phyloP scores from a whole-genome alignment of 768 basidiomycete species.

The Dioszegia aurantiaca region DNA sequence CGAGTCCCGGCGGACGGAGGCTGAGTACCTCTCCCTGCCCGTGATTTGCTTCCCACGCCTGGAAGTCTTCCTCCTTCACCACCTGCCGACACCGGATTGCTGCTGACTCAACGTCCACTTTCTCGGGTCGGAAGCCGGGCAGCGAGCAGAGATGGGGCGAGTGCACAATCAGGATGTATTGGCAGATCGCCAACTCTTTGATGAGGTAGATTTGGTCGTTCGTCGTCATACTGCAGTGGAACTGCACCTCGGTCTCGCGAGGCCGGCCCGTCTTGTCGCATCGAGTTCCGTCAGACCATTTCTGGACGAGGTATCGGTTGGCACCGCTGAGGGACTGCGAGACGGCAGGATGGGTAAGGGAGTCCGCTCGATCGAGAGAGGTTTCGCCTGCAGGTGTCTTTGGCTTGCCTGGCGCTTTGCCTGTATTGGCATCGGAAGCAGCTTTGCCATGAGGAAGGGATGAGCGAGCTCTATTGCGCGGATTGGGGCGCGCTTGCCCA shows the following conservation, averaged over 20 bases:
- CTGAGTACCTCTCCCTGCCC: not conserved
- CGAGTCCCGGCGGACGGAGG: conserved; percentile 3
- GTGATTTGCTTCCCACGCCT: conserved; percentile 15
- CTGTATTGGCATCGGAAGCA: conserved; percentile 45
- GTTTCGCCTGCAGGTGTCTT: not conserved
- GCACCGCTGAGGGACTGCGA: conserved; percentile 37
- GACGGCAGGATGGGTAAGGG: conserved; percentile 42
- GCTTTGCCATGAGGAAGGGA: conserved; percentile 59
- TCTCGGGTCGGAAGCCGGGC: conserved; percentile 70
- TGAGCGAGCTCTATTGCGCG: conserved; percentile 54
- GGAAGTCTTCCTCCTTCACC: conserved; percentile 33
- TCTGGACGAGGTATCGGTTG: conserved; percentile 84
- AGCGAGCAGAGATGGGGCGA: conserved; percentile 91
- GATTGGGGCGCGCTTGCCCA: conserved; percentile 56
- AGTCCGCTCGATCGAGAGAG: conserved; percentile 60
- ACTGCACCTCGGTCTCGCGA: conserved; percentile 92
- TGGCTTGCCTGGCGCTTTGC: not conserved
- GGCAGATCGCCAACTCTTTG: conserved; percentile 89
- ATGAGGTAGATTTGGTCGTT: conserved; percentile 85
- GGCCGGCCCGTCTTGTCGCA: conserved; percentile 88
- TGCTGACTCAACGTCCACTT: conserved; percentile 28
- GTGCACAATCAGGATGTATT: conserved; percentile 89
- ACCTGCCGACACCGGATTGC: conserved; percentile 43
- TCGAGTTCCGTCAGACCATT: conserved; percentile 63
- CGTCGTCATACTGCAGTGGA: conserved; percentile 93